Evolutionary conservation across 441 rosid species (phyloP).

Genomic region (Erysimum pusillum): DNA sequence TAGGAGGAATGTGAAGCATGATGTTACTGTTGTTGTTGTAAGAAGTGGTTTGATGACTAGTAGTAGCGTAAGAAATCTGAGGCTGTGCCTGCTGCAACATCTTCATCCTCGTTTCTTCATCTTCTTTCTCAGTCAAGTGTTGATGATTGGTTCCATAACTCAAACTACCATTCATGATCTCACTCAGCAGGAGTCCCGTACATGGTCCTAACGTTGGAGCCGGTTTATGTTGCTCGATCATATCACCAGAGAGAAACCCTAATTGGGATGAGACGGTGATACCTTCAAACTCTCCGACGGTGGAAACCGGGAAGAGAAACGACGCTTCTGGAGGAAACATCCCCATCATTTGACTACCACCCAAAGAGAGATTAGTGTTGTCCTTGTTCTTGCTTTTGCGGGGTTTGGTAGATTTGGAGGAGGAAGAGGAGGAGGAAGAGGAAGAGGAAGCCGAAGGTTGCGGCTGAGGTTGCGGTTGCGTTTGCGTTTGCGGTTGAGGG

Average conservation of each 20-base stretch:
- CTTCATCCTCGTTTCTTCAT: conserved; percentile 57
- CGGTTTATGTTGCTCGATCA: conserved; percentile 52
- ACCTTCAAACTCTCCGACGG: conserved; percentile 51
- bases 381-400: conserved; percentile 50
- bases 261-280: conserved; percentile 44
- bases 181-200: conserved; percentile 74
- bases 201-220: conserved; percentile 61
- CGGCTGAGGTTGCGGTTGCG: conserved; percentile 36
- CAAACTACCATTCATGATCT: conserved; percentile 60
- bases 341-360: conserved; percentile 59
- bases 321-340: conserved; percentile 60
- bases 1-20: conserved; percentile 50
- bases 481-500: conserved; percentile 41
- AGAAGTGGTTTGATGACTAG: conserved; percentile 33
- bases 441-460: conserved; percentile 47
- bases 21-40: conserved; percentile 49
- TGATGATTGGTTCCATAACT: conserved; percentile 38
- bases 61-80: conserved; percentile 42
- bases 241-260: conserved; percentile 71
- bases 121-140: conserved; percentile 50
- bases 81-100: conserved; percentile 56
- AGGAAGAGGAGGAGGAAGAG: conserved; percentile 68
- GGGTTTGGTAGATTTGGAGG: conserved; percentile 67
- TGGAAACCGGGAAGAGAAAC: conserved; percentile 62
- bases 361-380: conserved; percentile 51